phyloP scores from a whole-genome alignment of 306 rosid species.

The Fragaria vesca region DNA sequence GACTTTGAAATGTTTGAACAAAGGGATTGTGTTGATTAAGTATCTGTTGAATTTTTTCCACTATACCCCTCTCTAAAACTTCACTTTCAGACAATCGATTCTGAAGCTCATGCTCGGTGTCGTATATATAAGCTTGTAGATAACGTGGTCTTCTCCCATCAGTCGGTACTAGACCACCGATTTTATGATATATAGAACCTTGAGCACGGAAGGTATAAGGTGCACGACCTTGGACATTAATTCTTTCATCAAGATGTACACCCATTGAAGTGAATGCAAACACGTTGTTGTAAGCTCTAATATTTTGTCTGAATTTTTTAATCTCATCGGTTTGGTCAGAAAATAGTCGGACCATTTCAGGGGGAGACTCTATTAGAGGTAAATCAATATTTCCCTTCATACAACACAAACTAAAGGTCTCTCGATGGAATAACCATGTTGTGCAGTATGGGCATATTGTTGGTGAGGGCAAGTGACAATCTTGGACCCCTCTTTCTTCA shows the following conservation, averaged over 20 bases:
- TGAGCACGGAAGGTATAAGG: neutral
- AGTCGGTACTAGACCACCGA: neutral
- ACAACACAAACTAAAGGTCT: neutral
- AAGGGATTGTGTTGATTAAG: neutral
- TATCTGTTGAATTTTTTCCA: neutral
- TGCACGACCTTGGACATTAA: too few species aligned
- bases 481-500: too few species aligned
- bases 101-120: neutral
- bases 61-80: neutral
- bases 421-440: neutral
- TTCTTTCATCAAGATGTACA: neutral
- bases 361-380: neutral
- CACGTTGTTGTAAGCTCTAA: neutral
- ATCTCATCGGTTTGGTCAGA: neutral
- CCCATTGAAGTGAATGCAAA: constrained; percentile 8
- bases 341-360: neutral
- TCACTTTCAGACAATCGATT: neutral
- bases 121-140: neutral
- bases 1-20: neutral
- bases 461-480: neutral
- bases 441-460: neutral
- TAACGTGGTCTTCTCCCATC: neutral
- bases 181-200: constrained; percentile 5
- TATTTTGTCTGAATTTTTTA: neutral
- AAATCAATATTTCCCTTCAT: neutral